phyloP scores from a whole-genome alignment of 305 asterid genomes.

The Fraxinus platypoda region DNA sequence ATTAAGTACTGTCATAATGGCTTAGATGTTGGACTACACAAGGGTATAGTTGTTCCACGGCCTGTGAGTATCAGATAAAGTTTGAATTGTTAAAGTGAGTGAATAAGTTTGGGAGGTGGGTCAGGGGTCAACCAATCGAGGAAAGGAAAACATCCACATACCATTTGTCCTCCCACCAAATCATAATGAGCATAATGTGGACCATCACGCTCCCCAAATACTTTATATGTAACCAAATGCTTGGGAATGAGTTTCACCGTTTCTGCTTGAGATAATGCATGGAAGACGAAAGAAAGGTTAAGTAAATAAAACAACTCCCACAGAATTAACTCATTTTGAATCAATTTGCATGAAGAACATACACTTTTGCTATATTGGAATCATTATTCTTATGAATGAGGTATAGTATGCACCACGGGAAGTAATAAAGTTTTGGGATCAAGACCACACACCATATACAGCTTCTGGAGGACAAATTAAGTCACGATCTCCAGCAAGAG shows the following conservation, averaged over 20 bases:
- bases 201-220: slow-evolving; percentile 71
- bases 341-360: neutral
- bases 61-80: slow-evolving; percentile 47
- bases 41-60: slow-evolving; percentile 67
- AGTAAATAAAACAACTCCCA: neutral
- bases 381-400: neutral
- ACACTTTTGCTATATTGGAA: neutral
- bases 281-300: neutral
- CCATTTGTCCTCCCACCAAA: slow-evolving; percentile 85
- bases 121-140: neutral
- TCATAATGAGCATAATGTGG: slow-evolving; percentile 96
- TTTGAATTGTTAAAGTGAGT: slow-evolving; percentile 1
- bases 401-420: neutral
- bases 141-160: slow-evolving; percentile 30
- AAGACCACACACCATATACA: slow-evolving; percentile 57
- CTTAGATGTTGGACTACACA: slow-evolving; percentile 62
- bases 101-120: neutral
- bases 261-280: slow-evolving; percentile 43
- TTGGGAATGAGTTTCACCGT: slow-evolving; percentile 70
- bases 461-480: slow-evolving; percentile 97
- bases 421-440: neutral
- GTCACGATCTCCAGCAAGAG: slow-evolving; percentile 88
- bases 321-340: neutral
- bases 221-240: slow-evolving; percentile 69
- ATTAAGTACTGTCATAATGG: slow-evolving; percentile 39